Evolutionary conservation across 208 protist species (phyloP), one percentile per base, ranked within the genome.

Genomic region (Angomonas ambiguus): DNA sequence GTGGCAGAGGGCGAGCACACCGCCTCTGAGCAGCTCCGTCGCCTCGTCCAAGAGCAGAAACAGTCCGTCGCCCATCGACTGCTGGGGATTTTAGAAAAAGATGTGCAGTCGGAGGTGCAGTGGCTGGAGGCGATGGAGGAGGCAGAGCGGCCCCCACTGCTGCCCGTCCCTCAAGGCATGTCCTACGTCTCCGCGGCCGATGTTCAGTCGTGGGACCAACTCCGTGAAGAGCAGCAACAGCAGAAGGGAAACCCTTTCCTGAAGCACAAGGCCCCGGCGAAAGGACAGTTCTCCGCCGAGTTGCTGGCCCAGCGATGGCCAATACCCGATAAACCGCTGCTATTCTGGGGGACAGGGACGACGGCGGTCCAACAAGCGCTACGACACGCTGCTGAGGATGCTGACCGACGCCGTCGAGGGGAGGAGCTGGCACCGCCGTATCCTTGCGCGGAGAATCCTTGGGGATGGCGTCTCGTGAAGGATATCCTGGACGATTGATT

Each of bases 301-400:
- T 65, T 94, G 6, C 69, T 94, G 49, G 85, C 83, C 18, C 85
- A 92, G 73, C 69, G 75, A 31, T 90, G 88, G 79, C 72, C 76
- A 13, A 65, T 92, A 33, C 85, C 88, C 20, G 85, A 92, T 67
- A 81, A 84, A 72, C 88, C 88, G 35, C 73, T 88, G 70, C 75
- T 94, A 3, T 94, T 94, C 71, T 94, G 88, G 86, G 88, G 88
- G 27, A 94, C 88, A 0, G 88, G 88, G 16, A 74, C 78, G 1
- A 42, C 63, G 25, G 83, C 85, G 25, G 85, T 94, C 53, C 85
- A 94, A 74, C 88, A 94, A 72, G 88, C 85, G n/a, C 69, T 94
- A 53, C 69, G 79, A 70, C 81, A 92, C 67, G 88, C 83, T n/a
- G 85, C 88, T 20, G 83, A 80, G 45, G 85, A 91, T 51, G 88